Conservation (phyloP, 2,329 filamentous ascomycete genomes). For the Pseudonectria buxi region DNA sequence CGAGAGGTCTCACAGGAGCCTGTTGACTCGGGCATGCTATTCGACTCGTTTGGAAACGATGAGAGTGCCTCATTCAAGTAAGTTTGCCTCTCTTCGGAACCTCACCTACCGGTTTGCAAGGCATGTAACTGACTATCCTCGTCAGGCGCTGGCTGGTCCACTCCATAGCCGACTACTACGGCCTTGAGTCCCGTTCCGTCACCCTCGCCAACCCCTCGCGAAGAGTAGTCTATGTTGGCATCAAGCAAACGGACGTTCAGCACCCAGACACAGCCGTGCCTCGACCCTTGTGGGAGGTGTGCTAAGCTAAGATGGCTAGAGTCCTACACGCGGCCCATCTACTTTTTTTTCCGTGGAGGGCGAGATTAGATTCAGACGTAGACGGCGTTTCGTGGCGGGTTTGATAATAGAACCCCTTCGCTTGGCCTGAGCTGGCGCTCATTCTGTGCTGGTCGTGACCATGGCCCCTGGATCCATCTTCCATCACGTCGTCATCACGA, state of each 20-base stretch:
- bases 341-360: background rate
- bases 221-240: constrained; percentile 76
- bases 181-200: constrained; percentile 75
- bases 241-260: constrained; percentile 43
- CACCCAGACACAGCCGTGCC: constrained; percentile 37
- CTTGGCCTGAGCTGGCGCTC: too few relatives aligned
- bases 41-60: constrained; percentile 72
- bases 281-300: constrained; percentile 58
- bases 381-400: too few relatives aligned
- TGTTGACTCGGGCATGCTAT: constrained; percentile 59
- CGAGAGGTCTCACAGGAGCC: constrained; percentile 53
- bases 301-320: constrained; percentile 27
- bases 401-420: too few relatives aligned
- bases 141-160: constrained; percentile 83
- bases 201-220: constrained; percentile 63
- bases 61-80: constrained; percentile 76
- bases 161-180: constrained; percentile 87
- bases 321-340: background rate
- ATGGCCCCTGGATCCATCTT: too few relatives aligned
- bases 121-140: constrained; percentile 8
- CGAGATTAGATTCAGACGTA: too few relatives aligned
- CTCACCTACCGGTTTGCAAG: background rate
- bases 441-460: too few relatives aligned
- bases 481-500: too few relatives aligned
- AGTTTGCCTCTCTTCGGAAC: constrained; percentile 26